A percentile compares a stretch with the other conserved stretches of the same genome.
Conservation (phyloP, 805 yeast species). For the Ogataea paraovalis region DNA sequence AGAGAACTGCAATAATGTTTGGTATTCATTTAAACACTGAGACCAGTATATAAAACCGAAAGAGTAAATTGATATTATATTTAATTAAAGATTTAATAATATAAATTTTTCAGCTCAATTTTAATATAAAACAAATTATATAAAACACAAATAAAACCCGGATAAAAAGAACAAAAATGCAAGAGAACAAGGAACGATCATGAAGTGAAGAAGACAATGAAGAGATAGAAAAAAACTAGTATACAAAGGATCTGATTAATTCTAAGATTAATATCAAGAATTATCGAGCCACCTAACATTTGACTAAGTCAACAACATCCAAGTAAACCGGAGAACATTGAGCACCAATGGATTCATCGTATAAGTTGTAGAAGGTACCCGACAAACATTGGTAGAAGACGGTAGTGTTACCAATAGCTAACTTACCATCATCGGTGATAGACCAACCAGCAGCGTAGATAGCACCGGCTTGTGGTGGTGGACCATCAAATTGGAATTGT, state of each 20-base stretch:
- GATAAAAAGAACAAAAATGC: conserved; percentile 8
- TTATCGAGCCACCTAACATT: conserved; percentile 21
- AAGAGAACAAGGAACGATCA: conserved; percentile 13
- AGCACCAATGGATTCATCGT: conserved; percentile 43
- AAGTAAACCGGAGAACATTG: conserved; percentile 47
- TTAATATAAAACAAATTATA: neutral
- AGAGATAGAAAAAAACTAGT: conserved; percentile 1
- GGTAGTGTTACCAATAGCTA: conserved; percentile 48
- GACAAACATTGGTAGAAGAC: conserved; percentile 52
- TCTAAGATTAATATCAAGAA: neutral
- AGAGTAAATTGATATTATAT: too few species aligned
- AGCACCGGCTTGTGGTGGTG: conserved; percentile 61
- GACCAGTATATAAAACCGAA: too few species aligned
- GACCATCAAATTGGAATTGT: conserved; percentile 65
- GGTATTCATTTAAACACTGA: too few species aligned
- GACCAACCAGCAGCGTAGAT: conserved; percentile 53
- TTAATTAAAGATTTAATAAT: neutral
- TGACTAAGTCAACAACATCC: conserved; percentile 41
- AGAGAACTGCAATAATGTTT: too few species aligned
- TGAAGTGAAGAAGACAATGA: conserved; percentile 12
- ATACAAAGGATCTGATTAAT: neutral
- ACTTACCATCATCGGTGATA: conserved; percentile 40
- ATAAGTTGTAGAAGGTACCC: conserved; percentile 57
- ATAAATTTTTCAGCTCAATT: neutral
- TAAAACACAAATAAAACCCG: conserved; percentile 7